Evolutionary conservation across 2,329 filamentous ascomycete genomes (phyloP), one percentile per base, ranked within the genome.

Genomic region (Fusarium buxicola): DNA sequence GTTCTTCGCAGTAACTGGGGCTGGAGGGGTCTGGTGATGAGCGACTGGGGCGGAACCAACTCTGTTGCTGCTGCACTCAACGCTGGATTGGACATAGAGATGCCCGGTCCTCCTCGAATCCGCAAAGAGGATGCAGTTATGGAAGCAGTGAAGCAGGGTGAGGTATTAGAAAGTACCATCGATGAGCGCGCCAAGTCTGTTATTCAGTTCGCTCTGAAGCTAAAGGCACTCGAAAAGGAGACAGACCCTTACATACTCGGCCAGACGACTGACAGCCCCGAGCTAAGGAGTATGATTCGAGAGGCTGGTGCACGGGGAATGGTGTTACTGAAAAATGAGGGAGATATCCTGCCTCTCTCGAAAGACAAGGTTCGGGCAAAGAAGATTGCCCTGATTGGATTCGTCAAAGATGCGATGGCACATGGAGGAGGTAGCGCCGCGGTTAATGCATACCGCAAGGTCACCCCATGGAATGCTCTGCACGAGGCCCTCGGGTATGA

Each of bases 251-350:
- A 47, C 2, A 18, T 24, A 0, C 46, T 57, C 2, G 61, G 52
- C 11, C 32, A 55, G 10, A 41, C 40, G 2, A 62, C 56, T 0
- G 60, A 67, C 39, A 71, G 59, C 7, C 69, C 70, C 3, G 73
- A 77, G 38, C 41, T 64, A 4, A 39, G 65, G 5, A 58, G 27
- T 1, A 60, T 73, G 44, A 71, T 73, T 15, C 65, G 70, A 2
- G 63, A 70, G 4, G 61, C 66, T 3, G 69, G 66, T 5, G 66
- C 68, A 1, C 82, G 86, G 54, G 85, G 85, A 0, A 84, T 89
- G 10, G 86, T 89, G 1, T 79, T 90, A 10, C 75, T 90, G 34
- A 89, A 89, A 74, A 90, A 90, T 56, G 78, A 87, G 16, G 78
- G 80, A 27, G 73, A 75, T 10, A 74, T 85, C 3, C 76, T 90